phyloP scores from a whole-genome alignment of 2,329 filamentous ascomycete species.

The Phialophora verrucosa region DNA sequence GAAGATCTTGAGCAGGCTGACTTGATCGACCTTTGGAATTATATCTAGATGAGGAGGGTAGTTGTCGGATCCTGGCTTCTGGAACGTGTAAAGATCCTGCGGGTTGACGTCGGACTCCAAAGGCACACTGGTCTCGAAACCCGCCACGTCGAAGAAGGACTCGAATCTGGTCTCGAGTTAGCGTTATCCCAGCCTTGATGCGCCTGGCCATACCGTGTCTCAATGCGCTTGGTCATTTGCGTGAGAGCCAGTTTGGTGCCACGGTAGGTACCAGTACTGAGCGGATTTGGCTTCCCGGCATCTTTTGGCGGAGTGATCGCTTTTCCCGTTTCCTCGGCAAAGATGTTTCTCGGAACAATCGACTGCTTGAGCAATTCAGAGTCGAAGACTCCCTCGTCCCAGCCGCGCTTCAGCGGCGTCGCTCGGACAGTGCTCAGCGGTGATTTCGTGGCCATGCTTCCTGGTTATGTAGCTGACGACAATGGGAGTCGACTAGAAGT shows the following conservation, averaged over 20 bases:
- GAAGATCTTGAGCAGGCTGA: slow-evolving; percentile 22
- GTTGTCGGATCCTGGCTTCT: slow-evolving; percentile 21
- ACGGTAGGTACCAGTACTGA: slow-evolving; percentile 30
- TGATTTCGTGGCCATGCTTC: not conserved
- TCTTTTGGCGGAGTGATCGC: slow-evolving; percentile 14
- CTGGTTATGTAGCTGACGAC: not conserved
- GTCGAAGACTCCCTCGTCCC: slow-evolving; percentile 33
- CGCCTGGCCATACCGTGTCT: slow-evolving; percentile 7
- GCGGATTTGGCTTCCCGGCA: slow-evolving; percentile 13
- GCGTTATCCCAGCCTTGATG: not conserved
- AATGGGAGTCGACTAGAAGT: too few relatives aligned
- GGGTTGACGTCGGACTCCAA: slow-evolving; percentile 16
- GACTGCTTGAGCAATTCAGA: slow-evolving; percentile 28
- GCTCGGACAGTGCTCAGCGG: not conserved
- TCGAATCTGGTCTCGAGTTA: slow-evolving; percentile 15
- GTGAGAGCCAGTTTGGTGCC: slow-evolving; percentile 34
- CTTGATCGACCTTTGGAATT: slow-evolving; percentile 27
- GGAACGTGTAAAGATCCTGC: slow-evolving; percentile 24
- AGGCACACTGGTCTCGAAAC: slow-evolving; percentile 21
- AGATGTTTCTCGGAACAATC: slow-evolving; percentile 21
- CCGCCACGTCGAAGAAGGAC: slow-evolving; percentile 22
- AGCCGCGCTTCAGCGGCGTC: slow-evolving; percentile 14
- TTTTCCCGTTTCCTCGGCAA: not conserved
- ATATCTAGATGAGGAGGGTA: slow-evolving; percentile 35
- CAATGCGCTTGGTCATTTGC: slow-evolving; percentile 21